phyloP scores from a whole-genome alignment of 495 filamentous ascomycete species.

The Sphaerosporella brunnea region DNA sequence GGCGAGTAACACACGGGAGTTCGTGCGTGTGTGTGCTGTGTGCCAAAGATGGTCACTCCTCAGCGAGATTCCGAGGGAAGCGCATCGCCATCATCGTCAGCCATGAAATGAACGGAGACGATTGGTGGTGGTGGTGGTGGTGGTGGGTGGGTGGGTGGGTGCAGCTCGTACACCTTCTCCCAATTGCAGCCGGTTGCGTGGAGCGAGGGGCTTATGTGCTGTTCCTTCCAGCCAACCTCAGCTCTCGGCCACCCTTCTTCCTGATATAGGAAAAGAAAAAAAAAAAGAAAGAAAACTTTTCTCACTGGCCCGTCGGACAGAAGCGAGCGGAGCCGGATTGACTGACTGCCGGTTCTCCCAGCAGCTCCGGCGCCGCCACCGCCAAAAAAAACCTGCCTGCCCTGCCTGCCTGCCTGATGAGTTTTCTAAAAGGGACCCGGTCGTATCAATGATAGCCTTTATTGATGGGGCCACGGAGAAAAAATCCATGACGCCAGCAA shows the following conservation, averaged over 20 bases:
- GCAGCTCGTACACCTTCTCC: too few relatives aligned
- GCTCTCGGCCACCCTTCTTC: background rate
- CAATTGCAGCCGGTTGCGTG: slow-evolving; percentile 3
- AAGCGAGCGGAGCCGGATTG: background rate
- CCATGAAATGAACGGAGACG: too few relatives aligned
- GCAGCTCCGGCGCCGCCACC: background rate
- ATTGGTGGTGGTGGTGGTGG: too few relatives aligned
- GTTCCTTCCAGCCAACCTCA: slow-evolving; percentile 1
- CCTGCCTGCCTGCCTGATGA: too few relatives aligned
- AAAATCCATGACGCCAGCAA: background rate
- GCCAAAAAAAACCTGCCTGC: background rate
- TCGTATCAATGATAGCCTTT: background rate
- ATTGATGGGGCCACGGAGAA: background rate
- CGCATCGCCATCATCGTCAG: too few relatives aligned
- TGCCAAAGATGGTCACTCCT: too few relatives aligned
- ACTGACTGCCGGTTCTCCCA: slow-evolving; percentile 2
- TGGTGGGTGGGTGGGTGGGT: too few relatives aligned
- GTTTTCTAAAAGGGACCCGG: too few relatives aligned
- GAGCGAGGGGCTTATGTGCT: slow-evolving; percentile 1
- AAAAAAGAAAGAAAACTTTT: slow-evolving; percentile 1
- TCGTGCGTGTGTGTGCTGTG: too few relatives aligned
- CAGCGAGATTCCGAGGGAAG: too few relatives aligned
- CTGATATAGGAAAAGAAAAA: background rate
- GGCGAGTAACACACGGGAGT: too few relatives aligned
- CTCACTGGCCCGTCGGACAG: background rate